Percentiles rank a stretch among this genome's conserved stretches.
These are phyloP conservation scores for Diplodia scrobiculata DNA, from an alignment of 2,329 filamentous ascomycete species.

Conservation along the genomic window DNA sequence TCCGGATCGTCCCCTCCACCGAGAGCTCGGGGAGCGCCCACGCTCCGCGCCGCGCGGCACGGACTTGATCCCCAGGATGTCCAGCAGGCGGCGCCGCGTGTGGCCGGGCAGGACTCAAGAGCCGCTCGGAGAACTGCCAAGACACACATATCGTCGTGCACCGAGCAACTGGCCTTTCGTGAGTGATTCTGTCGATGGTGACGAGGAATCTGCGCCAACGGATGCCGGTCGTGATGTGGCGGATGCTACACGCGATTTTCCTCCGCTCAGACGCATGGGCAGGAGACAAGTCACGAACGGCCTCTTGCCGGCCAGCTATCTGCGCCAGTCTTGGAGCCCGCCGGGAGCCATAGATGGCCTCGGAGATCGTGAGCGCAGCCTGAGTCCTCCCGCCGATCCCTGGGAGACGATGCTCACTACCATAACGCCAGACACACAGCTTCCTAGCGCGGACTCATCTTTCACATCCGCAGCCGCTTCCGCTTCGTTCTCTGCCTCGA, in stretches of 20 bases:
- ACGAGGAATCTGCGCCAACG: slow-evolving; percentile 29
- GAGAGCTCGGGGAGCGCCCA: neutral
- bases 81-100: slow-evolving; percentile 7
- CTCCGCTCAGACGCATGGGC: slow-evolving; percentile 45
- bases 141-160: slow-evolving; percentile 19
- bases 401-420: slow-evolving; percentile 84
- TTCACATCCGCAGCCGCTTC: slow-evolving; percentile 69
- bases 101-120: slow-evolving; percentile 10
- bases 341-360: slow-evolving; percentile 64
- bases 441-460: slow-evolving; percentile 78
- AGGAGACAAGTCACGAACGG: slow-evolving; percentile 44
- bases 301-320: slow-evolving; percentile 42
- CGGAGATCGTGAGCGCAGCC: slow-evolving; percentile 79
- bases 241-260: slow-evolving; percentile 38
- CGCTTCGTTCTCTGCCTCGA: slow-evolving; percentile 47
- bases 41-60: neutral
- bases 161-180: neutral
- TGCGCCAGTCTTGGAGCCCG: slow-evolving; percentile 45
- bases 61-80: neutral
- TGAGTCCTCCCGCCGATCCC: slow-evolving; percentile 68
- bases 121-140: slow-evolving; percentile 16
- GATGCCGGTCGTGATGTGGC: slow-evolving; percentile 27
- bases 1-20: slow-evolving; percentile 7
- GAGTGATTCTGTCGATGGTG: slow-evolving; percentile 31
- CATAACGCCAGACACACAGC: slow-evolving; percentile 76